Evolutionary conservation across 2,329 filamentous ascomycete species (phyloP).

Genomic region (Cladophialophora chaetospira): DNA sequence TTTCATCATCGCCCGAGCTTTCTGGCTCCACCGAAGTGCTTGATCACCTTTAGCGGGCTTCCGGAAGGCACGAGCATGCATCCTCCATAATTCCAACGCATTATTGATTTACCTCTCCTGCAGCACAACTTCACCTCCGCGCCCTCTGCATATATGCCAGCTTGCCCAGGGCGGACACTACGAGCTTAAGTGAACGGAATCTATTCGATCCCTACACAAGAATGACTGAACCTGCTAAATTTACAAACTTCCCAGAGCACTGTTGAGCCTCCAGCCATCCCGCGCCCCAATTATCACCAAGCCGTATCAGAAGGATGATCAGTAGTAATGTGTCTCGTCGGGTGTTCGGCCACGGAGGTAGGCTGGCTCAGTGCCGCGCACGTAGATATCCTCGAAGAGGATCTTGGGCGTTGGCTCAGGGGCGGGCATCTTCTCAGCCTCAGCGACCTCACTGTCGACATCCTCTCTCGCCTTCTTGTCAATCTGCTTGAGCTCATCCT

Average conservation of each 20-base stretch:
- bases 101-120: no score
- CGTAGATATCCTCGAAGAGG: constrained; percentile 96
- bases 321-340: constrained; percentile 89
- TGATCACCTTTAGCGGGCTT: no score
- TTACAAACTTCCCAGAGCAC: constrained; percentile 16
- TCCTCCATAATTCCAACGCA: no score
- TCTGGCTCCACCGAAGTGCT: no score
- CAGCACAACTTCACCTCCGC: no score
- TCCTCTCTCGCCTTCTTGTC: constrained; percentile 88
- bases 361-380: constrained; percentile 79
- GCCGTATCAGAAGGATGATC: constrained; percentile 32
- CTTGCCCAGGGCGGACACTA: no score
- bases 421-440: constrained; percentile 81
- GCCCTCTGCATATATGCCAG: no score
- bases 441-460: constrained; percentile 87
- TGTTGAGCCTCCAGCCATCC: constrained; percentile 4
- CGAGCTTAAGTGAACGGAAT: background rate
- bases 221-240: constrained; percentile 21
- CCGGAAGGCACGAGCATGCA: no score
- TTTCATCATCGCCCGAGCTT: no score
- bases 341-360: constrained; percentile 84
- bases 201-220: constrained; percentile 3
- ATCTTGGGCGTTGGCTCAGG: constrained; percentile 80
- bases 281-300: background rate
- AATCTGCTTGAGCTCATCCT: constrained; percentile 93